Percentiles rank a stretch among this genome's conserved stretches.
phyloP scores from a whole-genome alignment of 179 eudicot genomes.

The Gypsophila paniculata region DNA sequence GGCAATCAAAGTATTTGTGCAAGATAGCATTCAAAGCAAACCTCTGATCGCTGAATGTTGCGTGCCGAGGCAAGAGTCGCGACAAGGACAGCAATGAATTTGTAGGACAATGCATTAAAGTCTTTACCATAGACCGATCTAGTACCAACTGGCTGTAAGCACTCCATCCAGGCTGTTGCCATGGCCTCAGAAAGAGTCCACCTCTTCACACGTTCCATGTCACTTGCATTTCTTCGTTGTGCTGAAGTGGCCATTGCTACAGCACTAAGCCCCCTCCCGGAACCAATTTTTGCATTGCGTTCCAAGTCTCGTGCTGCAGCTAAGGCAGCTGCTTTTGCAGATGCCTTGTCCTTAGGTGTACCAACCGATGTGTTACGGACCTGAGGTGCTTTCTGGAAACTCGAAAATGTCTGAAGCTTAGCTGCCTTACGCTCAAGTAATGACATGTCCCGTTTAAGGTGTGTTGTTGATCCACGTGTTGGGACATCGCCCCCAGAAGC shows the following conservation, averaged over 20 bases:
- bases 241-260: slow-evolving; percentile 99
- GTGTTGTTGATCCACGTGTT: slow-evolving; percentile 58
- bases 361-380: slow-evolving; percentile 46
- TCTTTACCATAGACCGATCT: slow-evolving; percentile 91
- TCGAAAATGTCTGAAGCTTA: slow-evolving; percentile 83
- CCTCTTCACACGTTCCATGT: slow-evolving; percentile 80
- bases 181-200: slow-evolving; percentile 96
- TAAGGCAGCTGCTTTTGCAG: slow-evolving; percentile 98
- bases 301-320: slow-evolving; percentile 99
- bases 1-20: background rate
- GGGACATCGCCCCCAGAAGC: slow-evolving; percentile 91
- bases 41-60: slow-evolving; percentile 98
- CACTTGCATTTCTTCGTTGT: slow-evolving; percentile 75
- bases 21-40: slow-evolving; percentile 25
- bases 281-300: slow-evolving; percentile 93
- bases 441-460: slow-evolving; percentile 75
- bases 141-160: slow-evolving; percentile 86
- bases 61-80: slow-evolving; percentile 96
- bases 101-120: slow-evolving; percentile 84
- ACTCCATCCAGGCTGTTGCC: slow-evolving; percentile 98
- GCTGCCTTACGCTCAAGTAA: slow-evolving; percentile 73
- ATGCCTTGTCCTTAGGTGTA: slow-evolving; percentile 80
- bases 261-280: slow-evolving; percentile 99
- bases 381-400: slow-evolving; percentile 76
- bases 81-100: slow-evolving; percentile 90